Conservation (phyloP, 805 yeast species). For the Blastobotrys peoriensis region DNA sequence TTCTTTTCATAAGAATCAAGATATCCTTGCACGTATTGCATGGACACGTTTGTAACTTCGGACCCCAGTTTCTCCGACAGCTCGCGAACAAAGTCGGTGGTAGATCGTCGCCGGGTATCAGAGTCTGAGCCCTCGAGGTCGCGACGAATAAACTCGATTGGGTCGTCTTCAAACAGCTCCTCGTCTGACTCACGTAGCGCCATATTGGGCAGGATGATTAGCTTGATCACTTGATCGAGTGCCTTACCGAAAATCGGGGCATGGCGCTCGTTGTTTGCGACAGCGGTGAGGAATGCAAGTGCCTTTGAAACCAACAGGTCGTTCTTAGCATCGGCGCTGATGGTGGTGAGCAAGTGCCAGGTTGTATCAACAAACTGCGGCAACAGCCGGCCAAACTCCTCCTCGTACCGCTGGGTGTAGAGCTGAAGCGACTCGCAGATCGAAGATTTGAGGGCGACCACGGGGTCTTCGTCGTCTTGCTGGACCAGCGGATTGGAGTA, state of each 20-base stretch:
- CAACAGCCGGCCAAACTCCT: conserved; percentile 75
- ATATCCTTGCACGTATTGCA: conserved; percentile 64
- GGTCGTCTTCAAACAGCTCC: conserved; percentile 95
- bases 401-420: conserved; percentile 87
- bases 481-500: conserved; percentile 52
- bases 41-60: conserved; percentile 65
- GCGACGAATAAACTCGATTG: conserved; percentile 83
- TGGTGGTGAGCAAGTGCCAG: conserved; percentile 67
- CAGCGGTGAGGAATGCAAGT: conserved; percentile 73
- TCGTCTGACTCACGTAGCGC: conserved; percentile 81
- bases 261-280: conserved; percentile 64
- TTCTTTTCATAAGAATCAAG: conserved; percentile 45
- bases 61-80: conserved; percentile 73
- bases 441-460: conserved; percentile 69
- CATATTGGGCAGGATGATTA: conserved; percentile 84
- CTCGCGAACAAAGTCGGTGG: conserved; percentile 88
- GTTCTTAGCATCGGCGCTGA: conserved; percentile 66
- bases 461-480: conserved; percentile 58
- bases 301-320: conserved; percentile 81
- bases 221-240: conserved; percentile 69
- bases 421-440: conserved; percentile 80
- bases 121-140: conserved; percentile 94
- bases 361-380: conserved; percentile 73
- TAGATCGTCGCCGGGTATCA: conserved; percentile 85
- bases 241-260: conserved; percentile 55